Base-by-base conservation (phyloP, 257 asterid species). In the Gentiana macrophylla region DNA sequence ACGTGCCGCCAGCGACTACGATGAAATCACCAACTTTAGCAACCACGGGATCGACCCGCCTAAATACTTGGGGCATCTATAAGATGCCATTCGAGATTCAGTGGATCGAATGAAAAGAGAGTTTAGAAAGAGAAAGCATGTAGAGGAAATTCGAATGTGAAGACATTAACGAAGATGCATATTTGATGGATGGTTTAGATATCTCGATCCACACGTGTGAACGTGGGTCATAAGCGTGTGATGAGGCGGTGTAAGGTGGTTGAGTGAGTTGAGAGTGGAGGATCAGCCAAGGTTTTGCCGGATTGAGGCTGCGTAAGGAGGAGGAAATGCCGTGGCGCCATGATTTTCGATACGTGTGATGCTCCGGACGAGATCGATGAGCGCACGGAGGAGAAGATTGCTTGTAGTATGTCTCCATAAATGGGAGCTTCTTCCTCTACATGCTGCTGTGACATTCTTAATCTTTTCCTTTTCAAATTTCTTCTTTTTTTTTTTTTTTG, bases 201-300 rank as follows among this genome's bases (percentile, higher is more conserved):
- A 24, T 24, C 24, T 24, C 24, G 24, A 24, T 24, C 24, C 53
- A 87, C 54, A 59, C 37, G n/a, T 55, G 13, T 0, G 96, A 87
- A n/a, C 84, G 82, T 0, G 89, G 94, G 55, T 87, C 96, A 57
- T 82, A 87, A 0, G 86, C 93, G 46, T 36, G 66, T 1, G 78
- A 49, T 0, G 76, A 3, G 67, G 73, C 52, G 60, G 72, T 33
- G 71, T 74, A 67, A 0, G 84, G 89, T 4, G 64, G 49, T 8
- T 78, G 75, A 49, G 60, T 61, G 61, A 63, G 34, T 53, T 84
- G 96, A 48, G 84, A 24, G 24, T 24, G 24, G 24, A 24, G 24
- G 24, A 24, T 24, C 24, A 24, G 24, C 24, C 24, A 24, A 0
- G 96, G 94, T 6, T 72, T 74, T 1, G 72, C 82, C 65, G 51